Percentiles rank a stretch among this genome's conserved stretches.
Conservation (phyloP, 495 filamentous ascomycete species). For the Neurospora discreta region DNA sequence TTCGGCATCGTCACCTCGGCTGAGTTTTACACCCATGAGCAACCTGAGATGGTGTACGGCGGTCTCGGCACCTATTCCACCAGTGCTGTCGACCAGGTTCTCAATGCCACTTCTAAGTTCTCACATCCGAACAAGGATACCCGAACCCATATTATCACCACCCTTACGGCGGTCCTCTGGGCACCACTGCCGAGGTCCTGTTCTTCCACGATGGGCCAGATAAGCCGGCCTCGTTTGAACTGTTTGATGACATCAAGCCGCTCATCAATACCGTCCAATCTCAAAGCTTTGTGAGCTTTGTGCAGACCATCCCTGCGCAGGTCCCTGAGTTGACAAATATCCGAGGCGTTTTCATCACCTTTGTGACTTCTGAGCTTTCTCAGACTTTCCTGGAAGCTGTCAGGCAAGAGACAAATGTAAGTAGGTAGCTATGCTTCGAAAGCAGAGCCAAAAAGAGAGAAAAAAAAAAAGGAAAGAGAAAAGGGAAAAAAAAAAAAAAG, state of each 20-base stretch:
- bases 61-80: constrained; percentile 35
- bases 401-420: constrained; percentile 6
- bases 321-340: constrained; percentile 4
- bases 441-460: no score
- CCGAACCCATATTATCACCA: constrained; percentile 43
- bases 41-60: constrained; percentile 15
- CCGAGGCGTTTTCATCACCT: constrained; percentile 12
- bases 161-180: constrained; percentile 30
- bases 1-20: constrained; percentile 44
- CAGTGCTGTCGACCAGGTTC: constrained; percentile 22
- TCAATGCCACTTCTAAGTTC: constrained; percentile 43
- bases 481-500: no score
- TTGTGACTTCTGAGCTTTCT: constrained; percentile 14
- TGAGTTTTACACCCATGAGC: constrained; percentile 33
- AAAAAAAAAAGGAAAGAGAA: no score
- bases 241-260: constrained; percentile 41
- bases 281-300: constrained; percentile 39
- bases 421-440: not conserved
- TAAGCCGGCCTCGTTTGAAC: constrained; percentile 43
- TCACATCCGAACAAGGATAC: constrained; percentile 25
- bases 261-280: constrained; percentile 35
- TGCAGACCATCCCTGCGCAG: constrained; percentile 13
- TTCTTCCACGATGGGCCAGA: constrained; percentile 49
- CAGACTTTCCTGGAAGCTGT: constrained; percentile 7
- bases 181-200: constrained; percentile 45